Base-by-base conservation (phyloP, 352 stramenopile species). In the Plasmopara halstedii region DNA sequence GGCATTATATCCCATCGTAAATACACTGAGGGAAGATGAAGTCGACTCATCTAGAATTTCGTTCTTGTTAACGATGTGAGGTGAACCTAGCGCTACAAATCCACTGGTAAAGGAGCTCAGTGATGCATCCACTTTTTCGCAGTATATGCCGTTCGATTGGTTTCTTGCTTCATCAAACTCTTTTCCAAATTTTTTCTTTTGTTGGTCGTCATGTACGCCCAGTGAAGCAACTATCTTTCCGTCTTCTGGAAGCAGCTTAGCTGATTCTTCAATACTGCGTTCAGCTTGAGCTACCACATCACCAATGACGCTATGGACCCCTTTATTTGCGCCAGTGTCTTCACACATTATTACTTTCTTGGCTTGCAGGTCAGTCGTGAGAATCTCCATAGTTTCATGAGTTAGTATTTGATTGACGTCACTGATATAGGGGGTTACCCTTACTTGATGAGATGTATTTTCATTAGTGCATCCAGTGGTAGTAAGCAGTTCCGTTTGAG, bases 21-120 rank as follows among this genome's bases (percentile, higher is more conserved):
- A 78, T 1, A 51, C 40, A 9, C 69, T 80, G 2, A 80, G 38
- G 1, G 69, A 80, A 14, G 50, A 44, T 15, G 68, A 50, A 7
- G 73, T 49, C 8, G 39, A 21, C 25, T 45, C 38, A 26, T 21
- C 25, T 21, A 17, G 10, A 26, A 4, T 0, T 15, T 2, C 10
- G 5, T 40, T 26, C 13, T 40, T 18, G 34, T 4, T 6, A 40
- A n/a, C 34, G 6, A 15, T 19, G 35, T 38, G 35, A 37, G 22
- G 27, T 38, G 21, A 6, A 49, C 40, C 42, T 6, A 41, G 27
- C 9, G 37, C 38, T 15, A 33, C 10, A 31, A 74, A 79, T 6
- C 70, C 70, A 21, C 53, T 54, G 0, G 70, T 82, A 43, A 77
- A 82, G 1, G 47, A 35, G 33, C 67, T 79, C 15, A 79, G 45